These are phyloP conservation scores for Crithidia acanthocephali DNA, from an alignment of 208 protist species.

Conservation along the genomic window DNA sequence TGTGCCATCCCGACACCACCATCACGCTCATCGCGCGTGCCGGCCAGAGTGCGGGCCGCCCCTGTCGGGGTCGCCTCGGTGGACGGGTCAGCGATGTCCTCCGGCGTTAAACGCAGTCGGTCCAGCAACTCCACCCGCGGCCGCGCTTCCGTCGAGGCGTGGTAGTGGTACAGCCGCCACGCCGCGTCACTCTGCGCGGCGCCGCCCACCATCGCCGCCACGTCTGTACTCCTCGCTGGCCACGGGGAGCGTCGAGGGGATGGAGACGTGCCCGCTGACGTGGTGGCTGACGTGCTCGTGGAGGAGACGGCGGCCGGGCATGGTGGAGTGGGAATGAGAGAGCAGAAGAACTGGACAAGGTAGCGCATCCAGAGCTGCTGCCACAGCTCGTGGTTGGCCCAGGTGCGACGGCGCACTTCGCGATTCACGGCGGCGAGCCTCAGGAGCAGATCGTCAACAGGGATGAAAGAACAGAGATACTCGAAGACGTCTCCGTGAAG, in stretches of 20 bases:
- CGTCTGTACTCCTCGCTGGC: background rate
- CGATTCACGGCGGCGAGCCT: constrained; percentile 9
- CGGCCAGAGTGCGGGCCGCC: background rate
- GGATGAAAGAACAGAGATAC: constrained; percentile 32
- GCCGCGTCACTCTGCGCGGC: background rate
- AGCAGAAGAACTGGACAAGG: constrained; percentile 20
- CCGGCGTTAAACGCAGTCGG: constrained; percentile 8
- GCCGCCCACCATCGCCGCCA: background rate
- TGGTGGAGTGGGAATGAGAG: constrained; percentile 21
- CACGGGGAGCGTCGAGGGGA: background rate
- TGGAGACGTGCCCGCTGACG: background rate
- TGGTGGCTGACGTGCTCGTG: no score
- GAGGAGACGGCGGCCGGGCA: no score
- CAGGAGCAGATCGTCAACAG: constrained; percentile 24
- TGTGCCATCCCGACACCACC: no score
- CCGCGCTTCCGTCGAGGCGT: constrained; percentile 18
- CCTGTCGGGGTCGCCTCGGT: background rate
- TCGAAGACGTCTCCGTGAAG: constrained; percentile 27
- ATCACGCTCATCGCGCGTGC: no score
- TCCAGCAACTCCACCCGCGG: constrained; percentile 32
- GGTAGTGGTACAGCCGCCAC: constrained; percentile 33
- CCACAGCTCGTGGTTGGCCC: constrained; percentile 20
- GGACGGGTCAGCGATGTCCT: constrained; percentile 12
- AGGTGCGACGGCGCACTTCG: constrained; percentile 11
- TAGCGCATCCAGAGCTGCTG: constrained; percentile 41